Evolutionary conservation across 495 filamentous ascomycete species (phyloP).

Genomic region (Sordaria brevicollis): DNA sequence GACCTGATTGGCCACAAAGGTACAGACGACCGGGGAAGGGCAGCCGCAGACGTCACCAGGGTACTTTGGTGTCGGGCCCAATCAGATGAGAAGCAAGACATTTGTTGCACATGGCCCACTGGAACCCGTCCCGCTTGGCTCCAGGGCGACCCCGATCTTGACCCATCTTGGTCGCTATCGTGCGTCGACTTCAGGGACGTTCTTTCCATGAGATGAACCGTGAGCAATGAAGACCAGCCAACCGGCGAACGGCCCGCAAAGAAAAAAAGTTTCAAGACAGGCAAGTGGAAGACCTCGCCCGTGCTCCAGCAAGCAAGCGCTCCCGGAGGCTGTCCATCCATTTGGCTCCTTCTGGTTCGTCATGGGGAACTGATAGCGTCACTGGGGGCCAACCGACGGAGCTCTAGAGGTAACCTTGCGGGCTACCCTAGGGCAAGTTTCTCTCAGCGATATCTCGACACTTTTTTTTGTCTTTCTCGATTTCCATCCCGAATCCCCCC

Average conservation of each 20-base stretch:
- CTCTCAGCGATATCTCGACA: background rate
- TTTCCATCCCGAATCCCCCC: background rate
- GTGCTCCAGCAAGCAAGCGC: background rate
- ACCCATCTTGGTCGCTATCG: background rate
- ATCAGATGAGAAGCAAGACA: background rate
- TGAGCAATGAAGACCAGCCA: background rate
- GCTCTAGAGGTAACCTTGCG: no score
- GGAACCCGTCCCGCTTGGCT: background rate
- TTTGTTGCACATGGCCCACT: background rate
- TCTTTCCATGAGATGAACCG: background rate
- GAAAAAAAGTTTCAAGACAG: background rate
- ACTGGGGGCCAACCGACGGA: background rate
- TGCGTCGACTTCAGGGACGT: background rate
- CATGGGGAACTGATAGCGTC: background rate
- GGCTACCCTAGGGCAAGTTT: background rate
- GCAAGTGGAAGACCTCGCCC: background rate
- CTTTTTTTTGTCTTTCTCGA: background rate
- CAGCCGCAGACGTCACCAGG: conserved; percentile 21
- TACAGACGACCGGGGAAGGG: background rate
- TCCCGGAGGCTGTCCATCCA: background rate
- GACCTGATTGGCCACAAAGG: background rate
- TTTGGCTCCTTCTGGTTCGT: background rate
- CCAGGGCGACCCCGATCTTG: background rate
- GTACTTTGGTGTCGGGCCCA: background rate
- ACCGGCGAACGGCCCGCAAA: background rate